Base-by-base conservation (phyloP, 139 green algal genomes). In the Chara braunii region DNA sequence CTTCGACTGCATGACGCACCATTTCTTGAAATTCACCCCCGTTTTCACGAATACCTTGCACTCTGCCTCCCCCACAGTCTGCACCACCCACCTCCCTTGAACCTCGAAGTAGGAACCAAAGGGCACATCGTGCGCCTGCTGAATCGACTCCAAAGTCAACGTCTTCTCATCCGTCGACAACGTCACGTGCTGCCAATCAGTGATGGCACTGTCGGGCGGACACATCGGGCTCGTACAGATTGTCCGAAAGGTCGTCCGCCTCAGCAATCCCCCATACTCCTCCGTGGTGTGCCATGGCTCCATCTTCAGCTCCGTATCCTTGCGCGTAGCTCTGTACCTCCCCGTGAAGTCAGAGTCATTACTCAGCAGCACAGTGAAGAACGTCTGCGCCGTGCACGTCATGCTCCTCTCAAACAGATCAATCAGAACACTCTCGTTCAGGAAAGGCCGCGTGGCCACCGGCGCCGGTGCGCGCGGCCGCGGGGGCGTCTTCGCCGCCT, bases 1-100 rank as follows among this genome's bases (percentile, higher is more conserved):
- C 58, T 67, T 67, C 14, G 29, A 26, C 31, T 31, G 23, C 37
- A 67, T 60, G 30, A 67, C 23, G 1, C 22, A 60, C 37, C 36
- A 67, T 44, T 67, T 67, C 58, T 67, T 67, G 58, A 67, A 67
- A 34, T 67, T 43, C 5, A 67, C 58, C 11, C 58, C 58, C 7
- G 34, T 33, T 53, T 11, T 53, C 18, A 51, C 18, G 53, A 53
- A 7, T 33, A 62, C 18, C 11, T 11, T 53, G 12, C 12, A n/a
- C 22, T 62, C 6, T 53, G 18, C 12, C n/a, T 60, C 51, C 3
- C 32, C 23, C 0, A 33, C 26, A 31, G 51, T 60, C 42, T 3
- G 37, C n/a, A 60, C 51, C 3, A 33, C 42, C 51, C 51, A 60
- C 22, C 51, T 36, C 5, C 24, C 29, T 31, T 53, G 36, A 28